Conservation (phyloP, 2,329 filamentous ascomycete species). For the Ceratocystis huliohia region DNA sequence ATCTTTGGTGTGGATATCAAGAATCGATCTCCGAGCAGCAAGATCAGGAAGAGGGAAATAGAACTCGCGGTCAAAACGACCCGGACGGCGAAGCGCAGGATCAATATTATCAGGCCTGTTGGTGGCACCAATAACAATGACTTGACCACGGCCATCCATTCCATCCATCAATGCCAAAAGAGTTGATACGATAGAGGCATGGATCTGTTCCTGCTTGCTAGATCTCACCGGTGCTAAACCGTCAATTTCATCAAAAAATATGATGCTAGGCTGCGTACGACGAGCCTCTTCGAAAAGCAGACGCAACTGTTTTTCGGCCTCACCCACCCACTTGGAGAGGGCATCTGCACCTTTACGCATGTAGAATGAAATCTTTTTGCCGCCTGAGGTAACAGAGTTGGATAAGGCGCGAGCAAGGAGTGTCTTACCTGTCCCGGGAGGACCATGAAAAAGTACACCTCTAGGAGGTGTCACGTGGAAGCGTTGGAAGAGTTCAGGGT, state of each 20-base stretch:
- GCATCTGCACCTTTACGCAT: slow-evolving; percentile 99
- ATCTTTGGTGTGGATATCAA: slow-evolving; percentile 89
- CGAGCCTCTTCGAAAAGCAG: slow-evolving; percentile 90
- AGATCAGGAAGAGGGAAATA: slow-evolving; percentile 88
- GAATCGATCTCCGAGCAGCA: slow-evolving; percentile 67
- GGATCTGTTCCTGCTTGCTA: slow-evolving; percentile 97
- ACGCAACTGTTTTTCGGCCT: slow-evolving; percentile 88
- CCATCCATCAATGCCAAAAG: slow-evolving; percentile 92
- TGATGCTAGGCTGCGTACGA: slow-evolving; percentile 94
- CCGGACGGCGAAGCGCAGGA: slow-evolving; percentile 83
- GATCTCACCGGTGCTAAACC: slow-evolving; percentile 89
- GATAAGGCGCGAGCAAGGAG: slow-evolving; percentile 86
- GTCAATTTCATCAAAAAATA: slow-evolving; percentile 94
- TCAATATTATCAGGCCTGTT: slow-evolving; percentile 95
- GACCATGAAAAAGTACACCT: slow-evolving; percentile 91
- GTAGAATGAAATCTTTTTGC: slow-evolving; percentile 94
- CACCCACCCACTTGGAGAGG: slow-evolving; percentile 96
- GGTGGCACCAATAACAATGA: slow-evolving; percentile 97
- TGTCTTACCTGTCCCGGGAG: slow-evolving; percentile 94
- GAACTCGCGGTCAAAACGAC: slow-evolving; percentile 93
- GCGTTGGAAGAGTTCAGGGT: slow-evolving; percentile 82
- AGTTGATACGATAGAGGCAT: slow-evolving; percentile 92
- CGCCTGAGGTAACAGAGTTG: slow-evolving; percentile 76
- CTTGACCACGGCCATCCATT: slow-evolving; percentile 95
- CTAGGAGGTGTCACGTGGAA: slow-evolving; percentile 90